Conservation (phyloP, 257 asterid genomes). For the Solanum virginianum region DNA sequence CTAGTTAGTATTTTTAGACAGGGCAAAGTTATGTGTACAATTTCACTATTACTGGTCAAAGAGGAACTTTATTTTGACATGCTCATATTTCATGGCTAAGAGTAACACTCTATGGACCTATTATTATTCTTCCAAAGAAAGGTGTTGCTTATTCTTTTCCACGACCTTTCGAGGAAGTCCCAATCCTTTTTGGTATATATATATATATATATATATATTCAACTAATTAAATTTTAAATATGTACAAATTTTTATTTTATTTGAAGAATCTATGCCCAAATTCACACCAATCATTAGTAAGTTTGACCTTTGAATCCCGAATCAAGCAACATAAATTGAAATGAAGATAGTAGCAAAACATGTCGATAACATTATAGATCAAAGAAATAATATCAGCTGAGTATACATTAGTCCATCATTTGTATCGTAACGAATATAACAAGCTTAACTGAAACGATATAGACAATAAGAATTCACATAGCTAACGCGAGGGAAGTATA, state of each 20-base stretch:
- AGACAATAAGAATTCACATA: not conserved
- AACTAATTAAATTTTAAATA: not conserved
- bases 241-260: not conserved
- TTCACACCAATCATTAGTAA: not conserved
- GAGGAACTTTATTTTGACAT: conserved; percentile 61
- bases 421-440: not conserved
- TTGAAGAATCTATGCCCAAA: not conserved
- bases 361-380: not conserved
- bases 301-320: not conserved
- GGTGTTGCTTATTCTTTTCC: conserved; percentile 44
- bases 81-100: conserved; percentile 71
- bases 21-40: conserved; percentile 46
- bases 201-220: conserved; percentile 16
- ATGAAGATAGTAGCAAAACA: not conserved
- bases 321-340: not conserved
- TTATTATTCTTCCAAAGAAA: conserved; percentile 42
- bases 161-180: conserved; percentile 40
- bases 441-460: not conserved
- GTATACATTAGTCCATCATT: not conserved
- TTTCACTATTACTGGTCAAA: conserved; percentile 45
- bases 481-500: not conserved
- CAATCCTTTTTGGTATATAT: no score
- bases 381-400: not conserved
- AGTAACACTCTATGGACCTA: conserved; percentile 48
- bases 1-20: no score